phyloP scores from a whole-genome alignment of 2,329 filamentous ascomycete genomes.

The Colletotrichum sp. region DNA sequence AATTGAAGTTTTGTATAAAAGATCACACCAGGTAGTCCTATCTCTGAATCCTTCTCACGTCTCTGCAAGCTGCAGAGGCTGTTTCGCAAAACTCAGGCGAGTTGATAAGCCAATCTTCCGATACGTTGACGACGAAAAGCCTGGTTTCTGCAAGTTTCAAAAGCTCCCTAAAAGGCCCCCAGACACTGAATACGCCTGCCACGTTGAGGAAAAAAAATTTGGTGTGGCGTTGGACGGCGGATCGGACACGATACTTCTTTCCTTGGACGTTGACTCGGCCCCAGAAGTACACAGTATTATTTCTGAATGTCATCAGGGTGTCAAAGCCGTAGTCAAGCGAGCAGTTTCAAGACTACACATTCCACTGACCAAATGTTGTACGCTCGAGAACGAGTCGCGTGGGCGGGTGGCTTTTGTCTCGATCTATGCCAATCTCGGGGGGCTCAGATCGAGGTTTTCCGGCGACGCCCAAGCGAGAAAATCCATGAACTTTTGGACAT shows the following conservation, averaged over 20 bases:
- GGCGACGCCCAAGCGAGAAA: neutral
- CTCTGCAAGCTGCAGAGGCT: neutral
- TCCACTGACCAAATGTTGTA: conserved; percentile 37
- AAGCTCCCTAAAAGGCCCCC: neutral
- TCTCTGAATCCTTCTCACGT: neutral
- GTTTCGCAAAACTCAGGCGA: neutral
- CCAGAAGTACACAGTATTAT: neutral
- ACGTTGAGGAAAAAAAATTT: neutral
- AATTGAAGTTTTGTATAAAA: neutral
- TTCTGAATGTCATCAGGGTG: neutral
- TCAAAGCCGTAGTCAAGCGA: conserved; percentile 25
- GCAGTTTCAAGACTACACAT: conserved; percentile 31
- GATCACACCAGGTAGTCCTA: neutral
- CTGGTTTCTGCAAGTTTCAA: neutral
- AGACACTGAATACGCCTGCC: neutral
- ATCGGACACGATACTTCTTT: neutral
- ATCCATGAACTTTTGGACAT: neutral
- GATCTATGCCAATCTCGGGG: neutral
- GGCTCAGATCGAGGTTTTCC: neutral
- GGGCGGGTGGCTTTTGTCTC: neutral
- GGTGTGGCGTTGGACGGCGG: neutral
- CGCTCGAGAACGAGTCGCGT: conserved; percentile 18
- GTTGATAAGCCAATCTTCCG: neutral
- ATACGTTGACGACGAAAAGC: neutral
- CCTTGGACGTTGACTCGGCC: neutral